phyloP scores from a whole-genome alignment of 129 eudicot species.

The carrot (Daucus carota) region DH1_v3.0 NC_030383.2:48407501-48408000 shows the following conservation, averaged over 20 bases:
- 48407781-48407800: constrained; percentile 19
- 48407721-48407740: constrained; percentile 31
- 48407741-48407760: constrained; percentile 23
- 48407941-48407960: no score
- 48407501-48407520: constrained; percentile 38
- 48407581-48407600: constrained; percentile 37
- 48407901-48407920: no score
- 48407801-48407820: constrained; percentile 19
- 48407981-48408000: no score
- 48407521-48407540: constrained; percentile 53
- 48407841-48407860: not conserved
- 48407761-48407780: constrained; percentile 35
- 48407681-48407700: constrained; percentile 33
- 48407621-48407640: constrained; percentile 45
- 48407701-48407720: constrained; percentile 35
- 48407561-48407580: constrained; percentile 43
- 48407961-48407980: no score
- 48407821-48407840: not conserved
- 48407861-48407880: no score
- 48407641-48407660: constrained; percentile 44
- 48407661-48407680: constrained; percentile 53
- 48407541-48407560: constrained; percentile 49
- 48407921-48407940: no score
- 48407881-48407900: no score
- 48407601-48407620: constrained; percentile 45